Base-by-base conservation (phyloP, 2,329 filamentous ascomycete species). In the Penicillium sp. region DNA sequence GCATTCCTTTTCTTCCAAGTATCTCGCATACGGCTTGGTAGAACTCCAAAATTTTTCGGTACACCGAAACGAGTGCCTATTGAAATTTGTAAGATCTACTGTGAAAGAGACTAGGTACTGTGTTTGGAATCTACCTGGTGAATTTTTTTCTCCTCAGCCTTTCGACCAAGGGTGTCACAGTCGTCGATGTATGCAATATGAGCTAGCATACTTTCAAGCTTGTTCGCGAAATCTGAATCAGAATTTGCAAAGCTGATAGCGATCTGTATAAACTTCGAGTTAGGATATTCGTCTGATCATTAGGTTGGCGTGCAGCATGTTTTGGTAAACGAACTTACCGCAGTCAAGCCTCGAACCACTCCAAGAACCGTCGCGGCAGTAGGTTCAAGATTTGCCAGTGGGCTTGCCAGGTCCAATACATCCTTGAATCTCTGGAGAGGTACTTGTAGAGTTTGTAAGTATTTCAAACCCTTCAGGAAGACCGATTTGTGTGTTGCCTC, bases 361-460 rank as follows among this genome's bases (percentile, higher is more conserved):
- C 63, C 62, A 56, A 65, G 48, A 47, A 62, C 64, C 15, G 60
- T 59, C 39, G 57, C 36, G 42, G 56, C 52, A 52, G 53, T 61
- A 29, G 60, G 62, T 42, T 66, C 60, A 45, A 71, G 51, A 50
- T 34, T 68, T 54, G 57, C 66, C 59, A 69, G 62, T 54, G 69
- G 66, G 61, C 47, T 64, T 46, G 62, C 54, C 33, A 61, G 34
- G 26, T 61, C 60, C 43, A 59, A 52, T 44, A 47, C 54, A 28
- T 52, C 45, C 46, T 60, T 60, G 42, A 60, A 56, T 36, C 24
- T 56, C 39, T 54, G 38, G 28, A 60, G 55, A n/a, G 56, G 57
- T 43, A 43, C 45, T 51, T 59, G 9, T 41, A 58, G 33, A 16
- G 52, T 45, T 21, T 21, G 44, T 26, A 46, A 18, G 2, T 21